A percentile compares a stretch with the other conserved stretches of the same genome.
These are phyloP conservation scores for Eucommia ulmoides DNA, from an alignment of 257 asterid genomes.

Conservation along the genomic window DNA sequence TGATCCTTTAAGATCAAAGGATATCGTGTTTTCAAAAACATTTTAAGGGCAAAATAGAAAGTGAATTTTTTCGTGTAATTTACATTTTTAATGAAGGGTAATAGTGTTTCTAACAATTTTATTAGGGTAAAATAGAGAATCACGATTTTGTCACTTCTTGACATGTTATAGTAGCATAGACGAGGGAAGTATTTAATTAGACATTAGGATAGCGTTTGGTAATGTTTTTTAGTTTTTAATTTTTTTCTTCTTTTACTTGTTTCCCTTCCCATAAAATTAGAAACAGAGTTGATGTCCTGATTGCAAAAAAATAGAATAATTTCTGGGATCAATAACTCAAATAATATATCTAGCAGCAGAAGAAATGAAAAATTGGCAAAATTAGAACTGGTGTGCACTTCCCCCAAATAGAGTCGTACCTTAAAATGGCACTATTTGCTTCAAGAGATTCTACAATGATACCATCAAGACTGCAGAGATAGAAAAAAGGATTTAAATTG, in stretches of 20 bases:
- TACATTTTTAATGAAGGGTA: too few species aligned
- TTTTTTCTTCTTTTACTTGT: neutral
- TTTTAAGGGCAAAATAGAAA: too few species aligned
- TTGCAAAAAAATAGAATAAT: neutral
- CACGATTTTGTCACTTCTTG: too few species aligned
- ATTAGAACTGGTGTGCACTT: neutral
- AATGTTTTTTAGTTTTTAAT: neutral
- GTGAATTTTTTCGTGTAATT: too few species aligned
- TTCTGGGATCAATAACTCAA: neutral
- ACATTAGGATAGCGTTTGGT: neutral
- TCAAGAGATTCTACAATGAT: conserved; percentile 75
- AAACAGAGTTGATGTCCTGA: neutral
- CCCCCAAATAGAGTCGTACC: conserved; percentile 28
- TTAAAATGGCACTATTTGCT: conserved; percentile 61
- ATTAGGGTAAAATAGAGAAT: too few species aligned
- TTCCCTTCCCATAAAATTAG: neutral
- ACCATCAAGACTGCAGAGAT: conserved; percentile 69
- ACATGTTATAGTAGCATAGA: too few species aligned
- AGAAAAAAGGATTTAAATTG: too few species aligned
- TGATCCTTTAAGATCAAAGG: too few species aligned
- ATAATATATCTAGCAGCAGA: neutral
- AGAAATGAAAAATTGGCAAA: neutral
- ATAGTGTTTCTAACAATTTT: too few species aligned
- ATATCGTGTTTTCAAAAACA: too few species aligned
- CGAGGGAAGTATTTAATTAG: too few species aligned